Evolutionary conservation across 306 rosid genomes (phyloP), one percentile per base, ranked within the genome.

Genomic region (Castanea sativa): DNA sequence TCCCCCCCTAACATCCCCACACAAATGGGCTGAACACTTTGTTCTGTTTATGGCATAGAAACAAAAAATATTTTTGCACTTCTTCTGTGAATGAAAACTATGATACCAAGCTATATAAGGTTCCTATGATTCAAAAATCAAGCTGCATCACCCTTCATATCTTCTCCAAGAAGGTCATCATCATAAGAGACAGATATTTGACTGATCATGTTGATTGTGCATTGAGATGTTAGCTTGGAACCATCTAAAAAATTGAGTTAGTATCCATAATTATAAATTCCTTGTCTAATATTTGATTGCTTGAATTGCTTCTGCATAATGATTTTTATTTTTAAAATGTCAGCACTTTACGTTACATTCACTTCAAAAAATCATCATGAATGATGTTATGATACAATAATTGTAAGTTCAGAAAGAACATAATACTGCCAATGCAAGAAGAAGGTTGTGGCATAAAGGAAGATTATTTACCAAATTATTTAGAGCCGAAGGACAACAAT

Each of bases 261-360:
- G 29, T 65, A 1, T 78, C 30, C 63, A 51, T 38, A 78, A 53
- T 23, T 23, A 23, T 23, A 23, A 23, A 23, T 23, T 53, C 58
- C 78, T 70, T 52, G 90, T 82, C 78, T 83, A 23, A 67, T 38
- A 64, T 77, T 78, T 78, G 90, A 90, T 78, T 80, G 88, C 88
- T 81, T 88, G 80, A 94, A 88, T 86, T 92, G 94, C 82, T 88
- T 94, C 94, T 94, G 91, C 88, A 81, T 29, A 41, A 84, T 76
- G 72, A 82, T 41, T 41, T 8, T 41, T 41, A 41, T 41, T 41
- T 8, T 8, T 27, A 78, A 80, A 74, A 73, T 80, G 68, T 43
- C 71, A 60, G 51, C 58, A 57, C 2, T 19, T 27, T 5, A 29
- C 1, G 6, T 15, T 14, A 41, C 45, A 41, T 41, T 41, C 45